Evolutionary conservation across 441 rosid genomes (phyloP).

Genomic region (Adansonia rubrostipa): DNA sequence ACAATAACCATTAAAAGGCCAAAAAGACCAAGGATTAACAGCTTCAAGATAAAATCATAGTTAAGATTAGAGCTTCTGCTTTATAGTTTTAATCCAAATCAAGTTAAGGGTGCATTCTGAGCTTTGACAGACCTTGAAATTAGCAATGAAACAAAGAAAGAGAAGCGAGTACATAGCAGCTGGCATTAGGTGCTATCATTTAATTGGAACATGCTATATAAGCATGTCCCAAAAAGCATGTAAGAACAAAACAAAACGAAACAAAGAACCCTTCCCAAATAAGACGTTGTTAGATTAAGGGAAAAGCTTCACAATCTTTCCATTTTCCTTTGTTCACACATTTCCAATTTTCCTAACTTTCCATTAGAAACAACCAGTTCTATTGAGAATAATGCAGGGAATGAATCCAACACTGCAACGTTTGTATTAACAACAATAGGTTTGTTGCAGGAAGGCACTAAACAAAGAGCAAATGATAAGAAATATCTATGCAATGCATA

Average conservation of each 20-base stretch:
- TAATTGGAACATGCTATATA: constrained; percentile 7
- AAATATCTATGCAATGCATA: constrained; percentile 37
- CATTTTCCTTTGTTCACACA: constrained; percentile 6
- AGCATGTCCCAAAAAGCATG: background rate
- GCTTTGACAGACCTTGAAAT: background rate
- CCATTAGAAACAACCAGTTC: constrained; percentile 1
- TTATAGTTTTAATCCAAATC: background rate
- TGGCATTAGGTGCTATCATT: constrained; percentile 25
- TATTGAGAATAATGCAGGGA: constrained; percentile 3
- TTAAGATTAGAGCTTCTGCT: background rate
- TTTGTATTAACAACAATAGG: background rate
- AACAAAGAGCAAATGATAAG: constrained; percentile 29
- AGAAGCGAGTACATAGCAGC: background rate
- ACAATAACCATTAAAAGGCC: background rate
- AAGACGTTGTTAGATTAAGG: constrained; percentile 23
- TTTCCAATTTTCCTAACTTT: constrained; percentile 19
- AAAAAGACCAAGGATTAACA: background rate
- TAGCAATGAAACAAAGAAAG: constrained; percentile 24
- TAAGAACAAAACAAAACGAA: background rate
- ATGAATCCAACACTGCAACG: background rate
- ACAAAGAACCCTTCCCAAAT: background rate
- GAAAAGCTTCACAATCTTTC: constrained; percentile 37
- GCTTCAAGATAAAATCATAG: background rate
- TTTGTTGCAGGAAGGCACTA: constrained; percentile 27
- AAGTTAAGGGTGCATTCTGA: background rate